Evolutionary conservation across 2,329 filamentous ascomycete genomes (phyloP), one percentile per base, ranked within the genome.

Genomic region (Calcarisporium arbuscula): DNA sequence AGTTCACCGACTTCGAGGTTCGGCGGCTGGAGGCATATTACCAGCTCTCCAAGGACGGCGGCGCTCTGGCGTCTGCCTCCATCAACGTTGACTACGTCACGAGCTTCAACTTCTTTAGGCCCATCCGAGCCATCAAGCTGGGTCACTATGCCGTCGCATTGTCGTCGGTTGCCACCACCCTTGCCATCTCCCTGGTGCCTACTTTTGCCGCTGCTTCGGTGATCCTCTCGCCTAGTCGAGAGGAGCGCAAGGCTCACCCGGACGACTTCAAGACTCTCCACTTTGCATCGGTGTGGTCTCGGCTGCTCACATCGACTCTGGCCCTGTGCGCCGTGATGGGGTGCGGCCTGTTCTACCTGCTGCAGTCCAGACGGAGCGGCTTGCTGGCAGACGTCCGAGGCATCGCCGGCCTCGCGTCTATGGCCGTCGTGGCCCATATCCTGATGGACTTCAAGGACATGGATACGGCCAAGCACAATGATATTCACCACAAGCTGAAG

Each of bases 61-160:
- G 79, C 11, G 76, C 79, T 1, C 57, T 78, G 15, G 79, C 78
- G 0, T 72, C 71, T 25, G 72, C 77, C 50, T 83, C 78, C 0
- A 72, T 87, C 49, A 86, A 85, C 43, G 80, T 84, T 41, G 80
- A 85, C 53, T 87, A 87, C 40, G 68, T 84, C 28, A 85, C 81
- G 5, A 71, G 76, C 45, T 74, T 81, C 59, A 78, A 71, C 47
- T 76, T 83, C 48, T 57, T 81, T 25, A 69, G 80, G 3, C 82
- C 82, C 0, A 55, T 85, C 5, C 66, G 71, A 29, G 81, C 82
- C 2, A 48, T 85, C 4, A 65, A 64, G 40, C 70, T 74, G 42
- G 68, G 67, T 28, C 82, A 87, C 47, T 82, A 79, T 50, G 80
- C 82, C 1, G 82, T 87, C 6, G 72, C 73, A 1, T 61, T 80